These are phyloP conservation scores for Yarrowia yakushimensis DNA, from an alignment of 805 yeast genomes.

Conservation along the genomic window DNA sequence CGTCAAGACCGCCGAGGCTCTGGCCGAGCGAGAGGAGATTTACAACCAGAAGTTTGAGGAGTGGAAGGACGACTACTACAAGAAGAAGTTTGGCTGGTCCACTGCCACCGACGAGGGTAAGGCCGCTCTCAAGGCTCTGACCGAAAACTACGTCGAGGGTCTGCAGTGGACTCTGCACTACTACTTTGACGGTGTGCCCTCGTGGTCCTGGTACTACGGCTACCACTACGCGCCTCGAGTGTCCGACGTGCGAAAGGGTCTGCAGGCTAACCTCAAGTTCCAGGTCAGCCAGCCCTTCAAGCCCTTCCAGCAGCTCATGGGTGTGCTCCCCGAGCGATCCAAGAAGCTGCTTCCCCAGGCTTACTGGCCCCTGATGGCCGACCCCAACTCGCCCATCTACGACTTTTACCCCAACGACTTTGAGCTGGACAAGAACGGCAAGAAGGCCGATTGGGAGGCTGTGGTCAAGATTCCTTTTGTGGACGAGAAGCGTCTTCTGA, in stretches of 20 bases:
- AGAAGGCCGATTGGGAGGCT: conserved; percentile 96
- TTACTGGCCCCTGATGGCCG: conserved; percentile 80
- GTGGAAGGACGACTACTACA: conserved; percentile 87
- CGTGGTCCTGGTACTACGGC: conserved; percentile 93
- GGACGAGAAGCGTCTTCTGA: conserved; percentile 69
- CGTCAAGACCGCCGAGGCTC: conserved; percentile 30
- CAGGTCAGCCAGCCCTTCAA: conserved; percentile 69
- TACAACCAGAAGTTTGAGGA: conserved; percentile 68
- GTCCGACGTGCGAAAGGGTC: conserved; percentile 75
- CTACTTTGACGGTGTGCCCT: conserved; percentile 84
- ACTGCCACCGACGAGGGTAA: conserved; percentile 51
- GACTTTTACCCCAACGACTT: conserved; percentile 91
- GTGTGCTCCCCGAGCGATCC: conserved; percentile 93
- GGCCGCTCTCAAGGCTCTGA: conserved; percentile 56
- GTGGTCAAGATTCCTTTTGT: conserved; percentile 91
- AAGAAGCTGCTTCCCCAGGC: conserved; percentile 69
- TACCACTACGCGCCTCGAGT: conserved; percentile 94
- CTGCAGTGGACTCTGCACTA: conserved; percentile 94
- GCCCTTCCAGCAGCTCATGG: conserved; percentile 96
- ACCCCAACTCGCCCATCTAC: conserved; percentile 75
- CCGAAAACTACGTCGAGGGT: conserved; percentile 87
- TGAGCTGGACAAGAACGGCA: conserved; percentile 86
- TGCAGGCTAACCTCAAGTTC: conserved; percentile 51
- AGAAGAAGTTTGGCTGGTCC: conserved; percentile 70
- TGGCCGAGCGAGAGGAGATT: conserved; percentile 51